A percentile compares a stretch with the other conserved stretches of the same genome.
phyloP scores from a whole-genome alignment of 2,329 filamentous ascomycete species.

The Dothistroma septosporum region DNA sequence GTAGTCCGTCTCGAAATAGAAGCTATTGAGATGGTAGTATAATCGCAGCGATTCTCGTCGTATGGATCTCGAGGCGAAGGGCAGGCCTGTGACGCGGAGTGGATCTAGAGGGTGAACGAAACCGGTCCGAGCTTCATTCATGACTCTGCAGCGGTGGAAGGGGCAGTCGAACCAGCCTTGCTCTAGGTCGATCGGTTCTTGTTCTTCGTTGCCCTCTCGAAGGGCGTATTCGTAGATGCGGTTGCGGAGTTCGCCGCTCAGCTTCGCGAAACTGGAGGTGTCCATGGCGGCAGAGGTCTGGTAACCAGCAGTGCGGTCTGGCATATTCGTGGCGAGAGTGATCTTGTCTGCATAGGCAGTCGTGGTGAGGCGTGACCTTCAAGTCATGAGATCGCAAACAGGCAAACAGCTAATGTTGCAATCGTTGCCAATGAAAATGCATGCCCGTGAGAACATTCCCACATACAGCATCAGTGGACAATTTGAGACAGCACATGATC shows the following conservation, averaged over 20 bases:
- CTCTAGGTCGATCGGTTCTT: constrained; percentile 13
- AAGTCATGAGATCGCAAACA: background rate
- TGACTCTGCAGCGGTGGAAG: constrained; percentile 7
- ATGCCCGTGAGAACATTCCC: background rate
- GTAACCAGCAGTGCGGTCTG: constrained; percentile 2
- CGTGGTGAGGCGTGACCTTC: background rate
- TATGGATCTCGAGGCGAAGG: constrained; percentile 15
- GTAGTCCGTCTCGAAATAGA: constrained; percentile 22
- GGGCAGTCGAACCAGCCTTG: constrained; percentile 14
- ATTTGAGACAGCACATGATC: background rate
- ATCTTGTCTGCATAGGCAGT: background rate
- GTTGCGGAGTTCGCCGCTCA: constrained; percentile 15
- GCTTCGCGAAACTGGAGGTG: constrained; percentile 6
- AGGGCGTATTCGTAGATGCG: constrained; percentile 18
- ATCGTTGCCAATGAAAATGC: background rate
- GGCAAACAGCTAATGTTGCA: background rate
- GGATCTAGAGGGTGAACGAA: constrained; percentile 2
- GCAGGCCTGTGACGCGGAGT: constrained; percentile 13
- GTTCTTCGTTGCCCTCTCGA: constrained; percentile 8
- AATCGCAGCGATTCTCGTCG: constrained; percentile 18
- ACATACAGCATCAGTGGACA: background rate
- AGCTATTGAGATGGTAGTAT: constrained; percentile 20
- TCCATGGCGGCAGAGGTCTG: constrained; percentile 1
- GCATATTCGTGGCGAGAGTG: background rate
- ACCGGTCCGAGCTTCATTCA: constrained; percentile 4